These are phyloP conservation scores for Aspergillus clavatus DNA, from an alignment of 2,329 filamentous ascomycete species.

Conservation along the genomic window DNA sequence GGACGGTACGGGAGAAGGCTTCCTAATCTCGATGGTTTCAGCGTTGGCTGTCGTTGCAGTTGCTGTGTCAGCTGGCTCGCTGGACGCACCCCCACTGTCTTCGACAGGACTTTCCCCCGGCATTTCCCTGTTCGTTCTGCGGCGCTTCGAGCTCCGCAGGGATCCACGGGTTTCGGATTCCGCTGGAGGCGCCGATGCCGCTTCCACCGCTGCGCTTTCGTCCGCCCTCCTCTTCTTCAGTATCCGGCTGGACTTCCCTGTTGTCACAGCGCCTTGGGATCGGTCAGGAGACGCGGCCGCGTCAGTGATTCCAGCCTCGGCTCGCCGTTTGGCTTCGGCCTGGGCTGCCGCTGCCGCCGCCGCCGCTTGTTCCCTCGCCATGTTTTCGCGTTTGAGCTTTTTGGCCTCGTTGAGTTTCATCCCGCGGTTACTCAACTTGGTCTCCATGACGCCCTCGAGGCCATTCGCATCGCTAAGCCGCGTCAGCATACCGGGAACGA, in stretches of 20 bases:
- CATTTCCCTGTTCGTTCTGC: conserved; percentile 32
- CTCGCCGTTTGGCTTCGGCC: conserved; percentile 16
- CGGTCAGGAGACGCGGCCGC: conserved; percentile 2
- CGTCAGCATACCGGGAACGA: conserved; percentile 36
- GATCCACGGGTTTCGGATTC: conserved; percentile 22
- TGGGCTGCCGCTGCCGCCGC: conserved; percentile 13
- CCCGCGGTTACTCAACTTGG: conserved; percentile 53
- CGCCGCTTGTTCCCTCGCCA: conserved; percentile 47
- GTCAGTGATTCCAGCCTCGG: conserved; percentile 6
- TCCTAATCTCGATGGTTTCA: conserved; percentile 17
- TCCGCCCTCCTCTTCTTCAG: conserved; percentile 54
- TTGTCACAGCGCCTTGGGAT: conserved; percentile 12
- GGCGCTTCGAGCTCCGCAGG: conserved; percentile 34
- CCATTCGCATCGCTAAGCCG: conserved; percentile 40
- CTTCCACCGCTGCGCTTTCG: conserved; percentile 34
- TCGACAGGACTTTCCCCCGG: conserved; percentile 22
- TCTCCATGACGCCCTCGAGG: conserved; percentile 41
- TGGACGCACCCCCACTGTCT: conserved; percentile 23
- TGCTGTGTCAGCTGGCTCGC: conserved; percentile 38
- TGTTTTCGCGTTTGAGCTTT: conserved; percentile 55
- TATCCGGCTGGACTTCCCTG: conserved; percentile 14
- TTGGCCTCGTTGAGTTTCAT: conserved; percentile 60
- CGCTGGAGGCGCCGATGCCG: conserved; percentile 7
- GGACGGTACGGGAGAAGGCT: conserved; percentile 21
- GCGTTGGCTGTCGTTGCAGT: conserved; percentile 24